Conservation (phyloP, 345 rosid genomes). For the Eucalyptus regnans region DNA sequence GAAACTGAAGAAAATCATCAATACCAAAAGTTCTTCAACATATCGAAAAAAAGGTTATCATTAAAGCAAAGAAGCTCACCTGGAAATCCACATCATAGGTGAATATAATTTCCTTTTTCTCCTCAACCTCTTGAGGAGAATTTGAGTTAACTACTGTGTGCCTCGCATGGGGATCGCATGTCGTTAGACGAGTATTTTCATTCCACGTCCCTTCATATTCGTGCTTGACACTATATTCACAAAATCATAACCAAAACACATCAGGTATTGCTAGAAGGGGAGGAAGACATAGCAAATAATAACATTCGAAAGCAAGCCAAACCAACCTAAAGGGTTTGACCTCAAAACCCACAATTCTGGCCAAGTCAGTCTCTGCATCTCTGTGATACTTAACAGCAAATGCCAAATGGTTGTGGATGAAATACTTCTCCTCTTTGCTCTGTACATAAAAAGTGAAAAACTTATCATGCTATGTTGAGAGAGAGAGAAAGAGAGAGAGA, state of each 20-base stretch:
- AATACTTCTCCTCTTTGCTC: constrained; percentile 83
- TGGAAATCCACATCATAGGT: constrained; percentile 85
- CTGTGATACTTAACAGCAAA: constrained; percentile 84
- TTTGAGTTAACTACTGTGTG: constrained; percentile 68
- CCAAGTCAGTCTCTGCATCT: constrained; percentile 58
- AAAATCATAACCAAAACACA: not conserved
- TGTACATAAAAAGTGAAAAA: constrained; percentile 13
- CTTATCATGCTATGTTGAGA: not conserved
- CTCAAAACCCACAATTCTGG: constrained; percentile 96
- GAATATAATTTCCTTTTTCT: constrained; percentile 68
- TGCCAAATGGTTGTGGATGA: constrained; percentile 84
- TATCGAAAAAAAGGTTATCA: not conserved
- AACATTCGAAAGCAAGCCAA: not conserved
- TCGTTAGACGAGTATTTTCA: constrained; percentile 55
- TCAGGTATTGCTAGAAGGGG: not conserved
- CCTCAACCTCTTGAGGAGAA: constrained; percentile 83
- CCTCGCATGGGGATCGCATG: constrained; percentile 79
- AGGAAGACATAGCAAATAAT: not conserved
- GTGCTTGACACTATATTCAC: constrained; percentile 55
- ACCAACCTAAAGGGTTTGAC: constrained; percentile 84
- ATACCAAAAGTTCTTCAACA: not conserved
- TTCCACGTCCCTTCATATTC: constrained; percentile 76
- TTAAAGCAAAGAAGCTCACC: constrained; percentile 23
- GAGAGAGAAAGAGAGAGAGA: not conserved
- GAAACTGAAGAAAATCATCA: not conserved